Conservation (phyloP, 148 eudicot genomes). For the Rhododendron molle region DNA sequence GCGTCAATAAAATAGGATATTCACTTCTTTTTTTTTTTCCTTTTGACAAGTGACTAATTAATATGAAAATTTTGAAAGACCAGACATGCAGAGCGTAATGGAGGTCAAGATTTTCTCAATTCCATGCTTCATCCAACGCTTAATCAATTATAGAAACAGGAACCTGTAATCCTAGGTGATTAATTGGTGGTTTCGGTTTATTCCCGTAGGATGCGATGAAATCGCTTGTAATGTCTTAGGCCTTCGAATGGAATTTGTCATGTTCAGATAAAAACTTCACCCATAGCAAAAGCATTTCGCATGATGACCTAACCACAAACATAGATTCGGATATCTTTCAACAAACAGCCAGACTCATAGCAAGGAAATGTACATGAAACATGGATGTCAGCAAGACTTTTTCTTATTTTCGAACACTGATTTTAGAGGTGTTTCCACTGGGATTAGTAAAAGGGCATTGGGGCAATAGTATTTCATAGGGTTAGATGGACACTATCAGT, state of each 20-base stretch:
- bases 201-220: background rate
- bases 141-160: background rate
- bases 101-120: background rate
- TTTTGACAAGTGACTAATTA: background rate
- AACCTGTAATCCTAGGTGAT: too few relatives aligned
- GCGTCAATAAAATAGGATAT: background rate
- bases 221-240: background rate
- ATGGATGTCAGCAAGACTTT: background rate
- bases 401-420: background rate
- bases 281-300: background rate
- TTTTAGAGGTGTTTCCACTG: background rate
- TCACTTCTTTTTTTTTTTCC: background rate
- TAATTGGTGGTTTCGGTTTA: too few relatives aligned
- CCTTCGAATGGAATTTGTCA: too few relatives aligned
- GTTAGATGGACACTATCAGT: background rate
- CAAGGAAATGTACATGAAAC: background rate
- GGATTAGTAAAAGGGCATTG: background rate
- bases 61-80: too few relatives aligned
- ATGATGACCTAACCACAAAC: background rate
- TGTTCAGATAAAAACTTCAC: background rate
- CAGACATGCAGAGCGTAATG: too few relatives aligned
- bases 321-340: background rate
- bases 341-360: background rate
- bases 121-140: background rate
- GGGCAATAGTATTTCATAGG: background rate